Percentiles rank a stretch among this genome's conserved stretches.
Conservation (phyloP, 805 yeast species). For the Sugiyamaella valdiviana region DNA sequence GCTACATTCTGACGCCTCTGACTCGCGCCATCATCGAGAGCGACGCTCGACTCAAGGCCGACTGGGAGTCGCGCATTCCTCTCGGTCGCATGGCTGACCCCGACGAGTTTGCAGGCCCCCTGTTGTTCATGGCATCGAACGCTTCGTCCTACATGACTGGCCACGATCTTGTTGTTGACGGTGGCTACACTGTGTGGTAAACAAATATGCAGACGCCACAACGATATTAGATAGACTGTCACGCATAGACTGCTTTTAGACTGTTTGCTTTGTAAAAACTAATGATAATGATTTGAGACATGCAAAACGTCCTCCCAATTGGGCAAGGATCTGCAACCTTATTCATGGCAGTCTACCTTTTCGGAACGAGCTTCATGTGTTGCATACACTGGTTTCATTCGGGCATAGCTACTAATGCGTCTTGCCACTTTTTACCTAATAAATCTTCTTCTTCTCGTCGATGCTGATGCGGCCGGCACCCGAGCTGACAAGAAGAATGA, state of each 20-base stretch:
- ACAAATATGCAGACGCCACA: not conserved
- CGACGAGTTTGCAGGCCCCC: slow-evolving; percentile 71
- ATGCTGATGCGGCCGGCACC: slow-evolving; percentile 94
- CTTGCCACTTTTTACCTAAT: no score
- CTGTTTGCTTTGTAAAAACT: no score
- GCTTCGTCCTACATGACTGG: slow-evolving; percentile 82
- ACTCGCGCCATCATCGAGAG: slow-evolving; percentile 63
- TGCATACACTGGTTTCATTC: not conserved
- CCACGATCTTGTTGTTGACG: slow-evolving; percentile 75
- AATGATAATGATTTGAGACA: no score
- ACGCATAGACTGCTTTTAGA: not conserved
- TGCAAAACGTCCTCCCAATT: not conserved
- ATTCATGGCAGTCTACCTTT: not conserved
- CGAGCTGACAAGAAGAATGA: slow-evolving; percentile 80
- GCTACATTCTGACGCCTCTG: slow-evolving; percentile 73
- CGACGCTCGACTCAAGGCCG: slow-evolving; percentile 45
- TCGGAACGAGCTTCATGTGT: not conserved
- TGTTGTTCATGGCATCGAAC: slow-evolving; percentile 65
- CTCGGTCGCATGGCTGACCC: slow-evolving; percentile 82
- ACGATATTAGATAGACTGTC: not conserved
- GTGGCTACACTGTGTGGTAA: slow-evolving; percentile 83
- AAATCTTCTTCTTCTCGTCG: slow-evolving; percentile 93
- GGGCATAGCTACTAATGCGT: slow-evolving; percentile 55
- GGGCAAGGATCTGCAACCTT: not conserved
- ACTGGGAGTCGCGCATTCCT: slow-evolving; percentile 70